Percentiles rank a stretch among this genome's conserved stretches.
phyloP scores from a whole-genome alignment of 805 yeast species.

The Suhomyces sp. region DNA sequence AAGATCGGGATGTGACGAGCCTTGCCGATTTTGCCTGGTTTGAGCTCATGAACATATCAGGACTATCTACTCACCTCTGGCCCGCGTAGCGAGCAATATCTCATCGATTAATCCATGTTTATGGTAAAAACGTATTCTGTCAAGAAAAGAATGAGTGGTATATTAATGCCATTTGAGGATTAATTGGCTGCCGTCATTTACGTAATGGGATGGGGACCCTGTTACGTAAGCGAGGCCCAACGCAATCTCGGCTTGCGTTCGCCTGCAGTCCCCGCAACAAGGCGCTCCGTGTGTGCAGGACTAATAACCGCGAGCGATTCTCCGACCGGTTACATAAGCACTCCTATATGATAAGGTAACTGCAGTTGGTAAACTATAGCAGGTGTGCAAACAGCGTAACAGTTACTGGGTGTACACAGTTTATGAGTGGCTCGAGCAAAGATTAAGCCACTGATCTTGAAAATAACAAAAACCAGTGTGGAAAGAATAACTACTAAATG shows the following conservation, averaged over 20 bases:
- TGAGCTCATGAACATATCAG: neutral
- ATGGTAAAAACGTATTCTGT: neutral
- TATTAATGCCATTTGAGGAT: neutral
- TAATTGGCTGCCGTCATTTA: neutral
- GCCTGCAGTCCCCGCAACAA: neutral
- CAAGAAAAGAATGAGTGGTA: neutral
- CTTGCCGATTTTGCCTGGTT: neutral
- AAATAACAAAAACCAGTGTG: neutral
- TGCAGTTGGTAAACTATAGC: neutral
- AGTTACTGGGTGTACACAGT: neutral
- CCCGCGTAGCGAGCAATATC: neutral
- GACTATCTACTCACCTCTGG: neutral
- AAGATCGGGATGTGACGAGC: neutral
- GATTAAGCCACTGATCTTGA: neutral
- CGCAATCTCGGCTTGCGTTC: neutral
- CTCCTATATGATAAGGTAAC: neutral
- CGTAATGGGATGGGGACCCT: neutral
- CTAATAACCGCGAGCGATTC: neutral
- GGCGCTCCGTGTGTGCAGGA: neutral
- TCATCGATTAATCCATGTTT: neutral
- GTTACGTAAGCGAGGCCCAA: neutral
- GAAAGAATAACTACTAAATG: neutral
- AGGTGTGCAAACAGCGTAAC: neutral
- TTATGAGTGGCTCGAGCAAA: neutral
- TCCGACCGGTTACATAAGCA: neutral